A percentile compares a stretch with the other conserved stretches of the same genome.
Evolutionary conservation across 768 basidiomycete genomes (phyloP).

Genomic region (Boletus reticuloceps): DNA sequence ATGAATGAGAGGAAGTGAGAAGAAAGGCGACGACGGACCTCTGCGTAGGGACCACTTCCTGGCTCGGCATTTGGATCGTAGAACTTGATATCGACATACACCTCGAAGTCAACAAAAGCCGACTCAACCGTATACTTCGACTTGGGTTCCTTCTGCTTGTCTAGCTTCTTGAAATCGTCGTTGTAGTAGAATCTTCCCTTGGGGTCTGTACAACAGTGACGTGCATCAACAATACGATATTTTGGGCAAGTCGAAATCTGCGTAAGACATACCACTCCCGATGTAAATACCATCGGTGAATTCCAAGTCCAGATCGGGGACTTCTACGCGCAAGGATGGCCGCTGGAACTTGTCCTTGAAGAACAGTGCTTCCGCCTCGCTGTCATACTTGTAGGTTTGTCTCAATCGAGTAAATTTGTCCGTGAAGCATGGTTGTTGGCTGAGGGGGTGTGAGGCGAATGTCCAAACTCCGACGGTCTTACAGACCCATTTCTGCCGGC

Average conservation of each 20-base stretch:
- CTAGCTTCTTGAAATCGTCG: neutral
- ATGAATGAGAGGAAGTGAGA: neutral
- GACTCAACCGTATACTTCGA: neutral
- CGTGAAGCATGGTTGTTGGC: no score
- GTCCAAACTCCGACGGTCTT: no score
- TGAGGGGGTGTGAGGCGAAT: no score
- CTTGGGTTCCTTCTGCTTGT: neutral
- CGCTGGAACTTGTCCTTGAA: neutral
- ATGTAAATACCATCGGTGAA: neutral
- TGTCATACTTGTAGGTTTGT: no score
- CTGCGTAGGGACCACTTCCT: neutral
- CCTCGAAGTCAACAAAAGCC: neutral
- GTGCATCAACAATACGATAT: neutral
- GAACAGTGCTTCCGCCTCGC: neutral
- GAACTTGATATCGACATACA: neutral
- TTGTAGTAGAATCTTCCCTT: neutral
- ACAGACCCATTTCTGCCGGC: no score
- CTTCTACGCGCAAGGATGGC: neutral
- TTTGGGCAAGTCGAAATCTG: neutral
- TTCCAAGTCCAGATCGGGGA: neutral
- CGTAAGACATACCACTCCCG: neutral
- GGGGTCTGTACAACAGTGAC: neutral
- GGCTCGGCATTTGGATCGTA: neutral
- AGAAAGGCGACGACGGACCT: neutral
- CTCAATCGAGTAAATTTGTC: no score